Conservation (phyloP, 2,329 filamentous ascomycete genomes). For the Pseudovirgaria hyperparasitica region DNA sequence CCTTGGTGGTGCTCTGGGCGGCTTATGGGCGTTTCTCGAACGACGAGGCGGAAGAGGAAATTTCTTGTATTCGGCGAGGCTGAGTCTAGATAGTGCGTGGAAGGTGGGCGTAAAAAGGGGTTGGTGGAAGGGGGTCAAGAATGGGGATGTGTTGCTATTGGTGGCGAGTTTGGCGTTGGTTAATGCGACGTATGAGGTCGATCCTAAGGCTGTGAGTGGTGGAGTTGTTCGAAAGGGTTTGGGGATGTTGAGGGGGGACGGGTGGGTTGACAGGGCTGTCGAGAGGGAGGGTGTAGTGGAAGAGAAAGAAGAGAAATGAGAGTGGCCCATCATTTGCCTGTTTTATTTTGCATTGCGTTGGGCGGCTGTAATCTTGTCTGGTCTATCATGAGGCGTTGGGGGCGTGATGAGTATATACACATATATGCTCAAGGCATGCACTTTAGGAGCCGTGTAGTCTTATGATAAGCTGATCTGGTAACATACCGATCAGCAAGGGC, state of each 20-base stretch:
- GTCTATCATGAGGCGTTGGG: too few relatives aligned
- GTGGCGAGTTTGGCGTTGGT: constrained; percentile 66
- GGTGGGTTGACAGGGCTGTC: constrained; percentile 51
- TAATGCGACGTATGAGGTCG: constrained; percentile 63
- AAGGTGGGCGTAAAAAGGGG: constrained; percentile 86
- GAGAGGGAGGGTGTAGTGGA: constrained; percentile 3
- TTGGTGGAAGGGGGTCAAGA: constrained; percentile 72
- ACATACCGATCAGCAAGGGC: too few relatives aligned
- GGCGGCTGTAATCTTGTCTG: too few relatives aligned
- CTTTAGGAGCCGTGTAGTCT: too few relatives aligned
- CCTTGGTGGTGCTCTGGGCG: constrained; percentile 73
- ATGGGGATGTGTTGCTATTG: constrained; percentile 77
- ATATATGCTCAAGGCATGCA: too few relatives aligned
- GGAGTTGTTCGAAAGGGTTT: constrained; percentile 57
- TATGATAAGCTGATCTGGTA: too few relatives aligned
- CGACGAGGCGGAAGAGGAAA: constrained; percentile 43
- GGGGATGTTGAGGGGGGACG: constrained; percentile 62
- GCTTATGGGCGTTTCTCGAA: constrained; percentile 73
- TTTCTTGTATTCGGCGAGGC: constrained; percentile 66
- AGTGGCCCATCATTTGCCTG: too few relatives aligned
- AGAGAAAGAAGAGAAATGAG: constrained; percentile 8
- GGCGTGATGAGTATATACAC: too few relatives aligned
- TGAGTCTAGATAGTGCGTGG: constrained; percentile 76
- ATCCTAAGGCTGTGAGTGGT: constrained; percentile 56
- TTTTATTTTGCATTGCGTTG: too few relatives aligned